phyloP scores from a whole-genome alignment of 495 filamentous ascomycete species.

The Aspergillus kassunensis region DNA sequence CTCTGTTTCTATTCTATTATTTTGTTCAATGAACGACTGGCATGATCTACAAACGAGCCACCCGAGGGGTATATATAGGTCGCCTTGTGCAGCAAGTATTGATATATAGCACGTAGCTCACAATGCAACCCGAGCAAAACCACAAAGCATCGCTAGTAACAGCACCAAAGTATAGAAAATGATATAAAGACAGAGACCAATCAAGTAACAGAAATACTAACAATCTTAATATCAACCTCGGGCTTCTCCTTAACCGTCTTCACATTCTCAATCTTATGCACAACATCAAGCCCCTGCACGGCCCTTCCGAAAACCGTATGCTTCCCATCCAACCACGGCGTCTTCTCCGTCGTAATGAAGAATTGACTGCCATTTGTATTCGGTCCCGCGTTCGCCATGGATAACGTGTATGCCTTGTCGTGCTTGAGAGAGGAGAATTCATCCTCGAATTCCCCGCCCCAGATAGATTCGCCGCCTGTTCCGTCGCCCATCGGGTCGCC shows the following conservation, averaged over 20 bases:
- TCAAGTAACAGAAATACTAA: conserved; percentile 62
- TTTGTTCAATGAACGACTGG: not conserved
- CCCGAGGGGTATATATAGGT: not conserved
- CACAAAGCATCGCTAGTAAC: not conserved
- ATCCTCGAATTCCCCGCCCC: conserved; percentile 93
- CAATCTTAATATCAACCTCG: conserved; percentile 94
- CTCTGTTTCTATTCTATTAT: not conserved
- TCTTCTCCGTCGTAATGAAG: conserved; percentile 97
- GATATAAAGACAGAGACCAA: not conserved
- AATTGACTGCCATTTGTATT: conserved; percentile 83
- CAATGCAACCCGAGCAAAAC: too few species aligned
- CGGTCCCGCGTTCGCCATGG: conserved; percentile 95
- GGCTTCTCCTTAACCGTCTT: conserved; percentile 95
- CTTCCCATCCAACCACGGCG: conserved; percentile 92
- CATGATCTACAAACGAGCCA: not conserved
- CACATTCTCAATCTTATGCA: conserved; percentile 92
- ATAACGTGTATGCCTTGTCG: conserved; percentile 92
- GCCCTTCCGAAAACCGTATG: conserved; percentile 95
- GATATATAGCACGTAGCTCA: not conserved
- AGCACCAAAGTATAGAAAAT: not conserved
- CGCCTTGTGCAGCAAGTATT: not conserved
- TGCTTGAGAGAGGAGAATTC: conserved; percentile 90
- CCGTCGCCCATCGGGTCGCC: conserved; percentile 94
- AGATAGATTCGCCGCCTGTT: conserved; percentile 94
- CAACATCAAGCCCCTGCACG: conserved; percentile 86